Base-by-base conservation (phyloP, 495 filamentous ascomycete species). In the Lasiosphaeriaceae sp. region DNA sequence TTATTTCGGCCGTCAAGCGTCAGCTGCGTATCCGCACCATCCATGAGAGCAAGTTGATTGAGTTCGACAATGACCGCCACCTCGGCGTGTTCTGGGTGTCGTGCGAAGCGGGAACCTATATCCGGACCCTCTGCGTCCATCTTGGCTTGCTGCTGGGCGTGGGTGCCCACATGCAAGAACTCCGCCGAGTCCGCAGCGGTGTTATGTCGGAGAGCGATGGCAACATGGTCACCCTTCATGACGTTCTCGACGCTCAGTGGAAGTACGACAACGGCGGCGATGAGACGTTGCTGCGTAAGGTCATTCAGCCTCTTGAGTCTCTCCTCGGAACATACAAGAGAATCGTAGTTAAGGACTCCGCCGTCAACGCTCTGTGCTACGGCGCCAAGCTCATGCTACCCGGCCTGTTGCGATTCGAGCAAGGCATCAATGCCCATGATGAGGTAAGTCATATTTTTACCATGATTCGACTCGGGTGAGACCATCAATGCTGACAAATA, bases 81-180 rank as follows among this genome's bases (percentile, higher is more conserved):
- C 83, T 98, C n/a, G 95, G 88, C 72, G 92, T 97, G 31, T 98
- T 98, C 83, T 97, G 94, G 94, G 95, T 97, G 56, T 93, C 89
- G 73, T 98, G 94, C 72, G 94, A 98, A 74, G 94, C 94, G 58
- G 94, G 94, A 66, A 97, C 94, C 31, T 98, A 98, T 68, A 97
- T 98, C 70, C 88, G 94, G 74, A 97, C 95, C 12, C 84, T 98
- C 20, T 98, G 94, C 76, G 94, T 97, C 37, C 94, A 98, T 76
- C 74, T 98, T 60, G 94, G 94, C 57, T 80, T 97, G 56, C 72
- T 98, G 52, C 81, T 97, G 43, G 94, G 94, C 65, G 91, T 96
- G 44, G 94, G 95, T 60, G 94, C 89, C 11, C 94, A 98, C 74
- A 98, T 98, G 94, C 95, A 98, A 74, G 94, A 98, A 77, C 85